Conservation (phyloP, 2,329 filamentous ascomycete species). For the Plenodomus lindquistii region DNA sequence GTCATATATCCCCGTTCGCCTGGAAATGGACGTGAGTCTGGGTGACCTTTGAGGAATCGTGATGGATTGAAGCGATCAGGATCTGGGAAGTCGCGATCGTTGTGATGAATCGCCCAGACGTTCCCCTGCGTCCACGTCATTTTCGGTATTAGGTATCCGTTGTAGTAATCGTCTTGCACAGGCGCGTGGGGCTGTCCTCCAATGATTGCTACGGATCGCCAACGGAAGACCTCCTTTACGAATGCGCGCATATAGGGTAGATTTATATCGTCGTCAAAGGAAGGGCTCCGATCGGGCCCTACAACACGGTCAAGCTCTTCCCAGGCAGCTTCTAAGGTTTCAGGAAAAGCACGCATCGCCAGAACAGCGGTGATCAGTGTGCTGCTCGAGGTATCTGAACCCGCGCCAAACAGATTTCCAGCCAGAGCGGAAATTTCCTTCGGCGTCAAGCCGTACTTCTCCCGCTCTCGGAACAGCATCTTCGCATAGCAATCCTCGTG, state of each 20-base stretch:
- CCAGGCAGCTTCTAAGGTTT: slow-evolving; percentile 34
- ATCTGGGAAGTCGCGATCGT: slow-evolving; percentile 43
- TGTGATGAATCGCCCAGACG: slow-evolving; percentile 48
- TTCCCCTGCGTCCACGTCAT: slow-evolving; percentile 46
- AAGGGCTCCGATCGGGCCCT: slow-evolving; percentile 38
- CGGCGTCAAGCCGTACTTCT: slow-evolving; percentile 31
- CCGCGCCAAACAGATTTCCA: slow-evolving; percentile 40
- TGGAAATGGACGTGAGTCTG: slow-evolving; percentile 36
- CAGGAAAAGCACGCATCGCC: slow-evolving; percentile 41
- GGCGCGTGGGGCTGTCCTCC: slow-evolving; percentile 44
- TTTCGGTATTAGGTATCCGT: slow-evolving; percentile 46
- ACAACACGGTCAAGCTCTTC: slow-evolving; percentile 40
- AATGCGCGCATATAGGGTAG: slow-evolving; percentile 46
- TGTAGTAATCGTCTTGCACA: slow-evolving; percentile 41
- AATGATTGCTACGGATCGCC: slow-evolving; percentile 41
- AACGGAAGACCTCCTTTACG: slow-evolving; percentile 42
- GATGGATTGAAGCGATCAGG: slow-evolving; percentile 45
- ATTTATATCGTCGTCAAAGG: slow-evolving; percentile 35
- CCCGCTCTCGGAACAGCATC: slow-evolving; percentile 48
- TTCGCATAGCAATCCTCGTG: slow-evolving; percentile 42
- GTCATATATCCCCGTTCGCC: slow-evolving; percentile 57
- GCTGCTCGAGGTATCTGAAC: slow-evolving; percentile 40
- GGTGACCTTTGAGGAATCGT: slow-evolving; percentile 31
- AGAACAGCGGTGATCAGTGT: slow-evolving; percentile 41
- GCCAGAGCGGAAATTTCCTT: slow-evolving; percentile 39